Conservation (phyloP, 2,329 filamentous ascomycete species). For the Pezicula radicicola region DNA sequence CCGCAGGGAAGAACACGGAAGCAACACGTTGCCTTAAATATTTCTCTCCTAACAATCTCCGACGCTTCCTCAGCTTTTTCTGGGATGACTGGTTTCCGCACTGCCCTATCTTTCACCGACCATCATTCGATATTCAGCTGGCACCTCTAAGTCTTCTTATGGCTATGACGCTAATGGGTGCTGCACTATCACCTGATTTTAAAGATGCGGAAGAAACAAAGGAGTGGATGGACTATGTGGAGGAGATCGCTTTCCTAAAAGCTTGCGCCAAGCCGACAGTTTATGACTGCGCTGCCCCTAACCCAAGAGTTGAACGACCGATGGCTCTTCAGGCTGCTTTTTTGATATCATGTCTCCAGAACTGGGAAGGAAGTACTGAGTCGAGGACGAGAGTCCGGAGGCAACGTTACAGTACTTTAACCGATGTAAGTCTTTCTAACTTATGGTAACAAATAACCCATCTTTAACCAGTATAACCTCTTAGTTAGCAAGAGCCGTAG, state of each 20-base stretch:
- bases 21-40: not conserved
- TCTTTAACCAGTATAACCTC: not conserved
- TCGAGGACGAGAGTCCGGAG: not conserved
- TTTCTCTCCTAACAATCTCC: not conserved
- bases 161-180: conserved; percentile 1
- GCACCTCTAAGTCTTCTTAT: not conserved
- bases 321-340: not conserved
- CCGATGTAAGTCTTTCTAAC: not conserved
- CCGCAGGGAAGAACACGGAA: not conserved
- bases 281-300: not conserved
- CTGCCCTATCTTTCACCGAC: not conserved
- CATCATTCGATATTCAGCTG: not conserved
- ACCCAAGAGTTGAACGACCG: not conserved
- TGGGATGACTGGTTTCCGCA: conserved; percentile 2
- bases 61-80: not conserved
- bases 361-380: conserved; percentile 3
- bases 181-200: not conserved
- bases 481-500: not conserved
- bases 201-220: not conserved
- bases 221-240: not conserved
- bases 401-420: not conserved
- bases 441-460: too few relatives aligned
- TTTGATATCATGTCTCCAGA: not conserved
- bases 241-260: not conserved
- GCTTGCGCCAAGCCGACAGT: not conserved